These are phyloP conservation scores for Ascochyta pisi DNA, from an alignment of 2,329 filamentous ascomycete genomes.

Conservation along the genomic window DNA sequence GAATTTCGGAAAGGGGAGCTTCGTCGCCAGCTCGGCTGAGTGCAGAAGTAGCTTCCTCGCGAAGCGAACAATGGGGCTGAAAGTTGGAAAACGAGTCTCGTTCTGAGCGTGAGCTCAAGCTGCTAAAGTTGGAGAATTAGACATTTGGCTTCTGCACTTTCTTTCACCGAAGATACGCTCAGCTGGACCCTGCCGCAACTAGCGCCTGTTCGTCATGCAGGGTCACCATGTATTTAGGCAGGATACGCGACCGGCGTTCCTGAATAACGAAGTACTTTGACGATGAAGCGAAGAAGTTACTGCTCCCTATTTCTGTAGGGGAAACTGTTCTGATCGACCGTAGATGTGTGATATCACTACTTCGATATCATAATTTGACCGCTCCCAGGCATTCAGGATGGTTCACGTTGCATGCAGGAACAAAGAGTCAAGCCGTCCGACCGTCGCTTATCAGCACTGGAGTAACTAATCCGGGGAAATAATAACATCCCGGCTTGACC, in stretches of 20 bases:
- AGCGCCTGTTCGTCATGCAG: constrained; percentile 2
- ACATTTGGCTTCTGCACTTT: not conserved
- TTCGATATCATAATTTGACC: not conserved
- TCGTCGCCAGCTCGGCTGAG: not conserved
- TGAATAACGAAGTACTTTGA: not conserved
- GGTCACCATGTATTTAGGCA: constrained; percentile 8
- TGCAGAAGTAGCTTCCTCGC: not conserved
- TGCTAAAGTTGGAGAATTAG: constrained; percentile 1
- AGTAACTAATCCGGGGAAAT: constrained; percentile 38
- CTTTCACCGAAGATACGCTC: constrained; percentile 3
- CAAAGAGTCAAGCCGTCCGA: constrained; percentile 19
- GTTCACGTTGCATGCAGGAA: constrained; percentile 1
- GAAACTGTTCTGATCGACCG: not conserved
- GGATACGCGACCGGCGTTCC: not conserved
- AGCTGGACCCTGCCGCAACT: constrained; percentile 6
- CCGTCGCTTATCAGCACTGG: constrained; percentile 28
- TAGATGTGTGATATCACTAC: not conserved
- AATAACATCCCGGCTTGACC: constrained; percentile 22
- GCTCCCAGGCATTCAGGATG: constrained; percentile 3
- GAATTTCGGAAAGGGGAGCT: not conserved
- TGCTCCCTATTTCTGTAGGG: constrained; percentile 7
- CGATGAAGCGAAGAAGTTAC: not conserved
- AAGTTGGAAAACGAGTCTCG: not conserved
- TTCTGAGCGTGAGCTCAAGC: constrained; percentile 6
- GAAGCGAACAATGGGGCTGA: not conserved